phyloP scores from a whole-genome alignment of 176 grass and related monocot genomes.

The Paspalum notatum region DNA sequence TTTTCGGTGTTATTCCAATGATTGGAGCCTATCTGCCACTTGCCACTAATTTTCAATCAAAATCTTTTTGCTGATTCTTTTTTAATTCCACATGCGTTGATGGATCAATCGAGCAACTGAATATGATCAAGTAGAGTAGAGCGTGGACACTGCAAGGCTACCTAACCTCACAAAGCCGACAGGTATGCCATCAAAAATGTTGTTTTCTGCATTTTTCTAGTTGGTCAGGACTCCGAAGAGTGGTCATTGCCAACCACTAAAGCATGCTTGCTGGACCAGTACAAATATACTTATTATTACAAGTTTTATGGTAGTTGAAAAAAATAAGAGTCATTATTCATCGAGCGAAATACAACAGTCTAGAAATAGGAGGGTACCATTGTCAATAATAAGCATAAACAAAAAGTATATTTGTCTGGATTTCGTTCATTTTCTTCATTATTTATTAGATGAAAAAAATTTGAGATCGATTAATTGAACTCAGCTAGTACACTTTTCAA shows the following conservation, averaged over 20 bases:
- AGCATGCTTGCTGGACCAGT: constrained; percentile 1
- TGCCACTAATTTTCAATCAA: not conserved
- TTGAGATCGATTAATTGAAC: constrained; percentile 1
- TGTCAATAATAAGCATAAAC: no score
- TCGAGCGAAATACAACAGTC: no score
- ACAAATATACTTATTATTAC: not conserved
- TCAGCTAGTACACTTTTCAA: not conserved
- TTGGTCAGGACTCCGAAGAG: not conserved
- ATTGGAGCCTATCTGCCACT: constrained; percentile 27
- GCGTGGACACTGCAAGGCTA: constrained; percentile 10
- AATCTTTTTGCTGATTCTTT: not conserved
- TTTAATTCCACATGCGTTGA: not conserved
- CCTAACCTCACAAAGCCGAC: constrained; percentile 44
- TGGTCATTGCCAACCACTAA: constrained; percentile 50
- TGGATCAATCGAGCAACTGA: not conserved
- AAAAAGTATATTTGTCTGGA: no score
- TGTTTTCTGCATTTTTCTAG: constrained; percentile 21
- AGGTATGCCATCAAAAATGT: constrained; percentile 30
- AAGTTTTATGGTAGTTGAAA: no score
- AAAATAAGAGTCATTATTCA: no score
- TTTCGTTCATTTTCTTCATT: not conserved
- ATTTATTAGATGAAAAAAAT: not conserved
- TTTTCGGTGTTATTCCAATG: not conserved
- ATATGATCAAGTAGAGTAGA: not conserved
- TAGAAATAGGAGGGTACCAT: no score